Base-by-base conservation (phyloP, 192 early-diverging fungal genomes). In the Entomortierella lignicola region DNA sequence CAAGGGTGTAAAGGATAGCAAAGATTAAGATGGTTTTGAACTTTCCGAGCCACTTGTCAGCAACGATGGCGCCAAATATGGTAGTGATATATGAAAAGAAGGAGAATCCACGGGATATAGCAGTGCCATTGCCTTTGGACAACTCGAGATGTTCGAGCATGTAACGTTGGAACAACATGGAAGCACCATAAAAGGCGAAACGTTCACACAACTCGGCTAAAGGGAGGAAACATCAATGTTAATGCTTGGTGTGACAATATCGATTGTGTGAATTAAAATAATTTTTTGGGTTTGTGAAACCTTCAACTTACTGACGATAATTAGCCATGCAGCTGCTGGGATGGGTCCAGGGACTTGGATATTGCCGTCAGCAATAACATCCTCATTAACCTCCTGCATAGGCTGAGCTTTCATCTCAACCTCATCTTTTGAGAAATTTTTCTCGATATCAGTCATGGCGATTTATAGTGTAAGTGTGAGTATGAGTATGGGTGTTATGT, bases 1-100 rank as follows among this genome's bases (percentile, higher is more conserved):
- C 89, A 20, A 83, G 39, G n/a, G 86, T 82, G 73, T 91, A 91
- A 69, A 87, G 66, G 55, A 84, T 42, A 42, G 82, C 70, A 64
- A 91, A 89, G 52, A 91, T 56, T 27, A 89, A 64, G 63, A 91
- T 89, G 39, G 89, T 89, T 74, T 88, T 88, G 84, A 83, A 89
- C 85, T 89, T 89, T 80, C 89, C 89, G 77, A 83, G 71, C 80
- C 83, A 89, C 68, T 85, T 83, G 68, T 91, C 89, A 42, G 88
- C 85, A 25, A 91, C 69, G 32, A 88, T 77, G 44, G 88, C 89
- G 39, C 88, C 89, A 27, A 91, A 70, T 44, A 91, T 88, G 31
- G 89, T 86, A 29, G 87, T 88, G 43, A 88, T 60, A 51, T 90
- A 90, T 69, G 87, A 89, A 66, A 85, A 88, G 81, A 90, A 90